phyloP scores from a whole-genome alignment of 2,329 filamentous ascomycete genomes.

The Penicillium sp. region DNA sequence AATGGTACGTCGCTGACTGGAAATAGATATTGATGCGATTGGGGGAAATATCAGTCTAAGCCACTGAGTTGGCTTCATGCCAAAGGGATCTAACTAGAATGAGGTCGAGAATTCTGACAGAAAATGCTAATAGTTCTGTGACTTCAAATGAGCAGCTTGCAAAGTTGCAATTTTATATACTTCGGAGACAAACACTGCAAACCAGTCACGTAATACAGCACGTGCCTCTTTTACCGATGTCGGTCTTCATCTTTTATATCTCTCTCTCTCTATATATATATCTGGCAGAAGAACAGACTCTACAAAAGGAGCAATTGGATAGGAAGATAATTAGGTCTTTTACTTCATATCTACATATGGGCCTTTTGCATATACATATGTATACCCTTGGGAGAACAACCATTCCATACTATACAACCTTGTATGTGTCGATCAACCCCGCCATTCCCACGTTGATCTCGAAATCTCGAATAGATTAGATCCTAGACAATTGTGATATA shows the following conservation, averaged over 20 bases:
- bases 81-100: too few species aligned
- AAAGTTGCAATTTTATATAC: background rate
- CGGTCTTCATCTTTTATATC: background rate
- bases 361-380: too few species aligned
- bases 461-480: background rate
- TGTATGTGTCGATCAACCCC: background rate
- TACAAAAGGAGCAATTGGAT: background rate
- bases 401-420: background rate
- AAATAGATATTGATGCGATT: too few species aligned
- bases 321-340: background rate
- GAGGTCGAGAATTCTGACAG: too few species aligned
- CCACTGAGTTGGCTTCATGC: too few species aligned
- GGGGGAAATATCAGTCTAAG: too few species aligned
- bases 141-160: too few species aligned
- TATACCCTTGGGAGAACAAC: background rate
- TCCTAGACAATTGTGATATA: background rate
- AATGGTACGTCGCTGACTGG: too few species aligned
- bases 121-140: too few species aligned
- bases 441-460: background rate
- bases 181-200: background rate
- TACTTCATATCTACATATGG: too few species aligned
- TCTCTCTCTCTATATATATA: too few species aligned
- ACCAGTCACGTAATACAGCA: background rate
- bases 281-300: too few species aligned
- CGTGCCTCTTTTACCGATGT: background rate